Conservation (phyloP, 108 stramenopile genomes). For the Tribonema minus region DNA sequence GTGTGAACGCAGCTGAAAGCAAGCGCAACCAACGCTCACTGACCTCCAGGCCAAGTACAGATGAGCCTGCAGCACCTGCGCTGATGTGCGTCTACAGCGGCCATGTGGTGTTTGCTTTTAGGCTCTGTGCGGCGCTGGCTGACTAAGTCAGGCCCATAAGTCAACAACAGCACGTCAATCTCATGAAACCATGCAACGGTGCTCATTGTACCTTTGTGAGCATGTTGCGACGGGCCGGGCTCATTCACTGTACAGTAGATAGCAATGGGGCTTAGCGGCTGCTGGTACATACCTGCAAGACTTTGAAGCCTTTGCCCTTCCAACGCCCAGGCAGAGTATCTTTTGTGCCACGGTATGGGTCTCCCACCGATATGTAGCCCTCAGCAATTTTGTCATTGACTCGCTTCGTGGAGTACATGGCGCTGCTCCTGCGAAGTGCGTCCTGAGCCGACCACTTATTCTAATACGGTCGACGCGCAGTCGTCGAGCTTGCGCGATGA, state of each 20-base stretch:
- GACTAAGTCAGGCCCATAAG: not conserved
- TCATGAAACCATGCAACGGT: not conserved
- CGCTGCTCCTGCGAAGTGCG: too few relatives aligned
- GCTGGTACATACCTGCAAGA: too few relatives aligned
- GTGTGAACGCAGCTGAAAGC: too few relatives aligned
- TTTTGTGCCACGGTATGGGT: conserved; percentile 59
- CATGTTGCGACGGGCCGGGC: not conserved
- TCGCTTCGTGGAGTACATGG: conserved; percentile 60
- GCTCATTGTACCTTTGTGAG: conserved; percentile 20
- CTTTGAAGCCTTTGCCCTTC: conserved; percentile 54
- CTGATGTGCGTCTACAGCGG: too few relatives aligned
- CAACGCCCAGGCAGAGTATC: conserved; percentile 57
- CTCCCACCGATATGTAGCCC: conserved; percentile 64
- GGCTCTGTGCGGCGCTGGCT: not conserved
- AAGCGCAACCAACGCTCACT: too few relatives aligned
- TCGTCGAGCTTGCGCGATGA: too few relatives aligned
- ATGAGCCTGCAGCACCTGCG: too few relatives aligned
- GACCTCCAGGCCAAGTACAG: too few relatives aligned
- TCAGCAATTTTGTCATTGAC: conserved; percentile 65
- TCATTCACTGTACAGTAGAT: not conserved
- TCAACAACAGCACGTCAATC: not conserved
- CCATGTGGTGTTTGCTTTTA: too few relatives aligned
- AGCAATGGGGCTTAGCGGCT: too few relatives aligned
- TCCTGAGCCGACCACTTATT: too few relatives aligned
- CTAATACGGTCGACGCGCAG: too few relatives aligned